Base-by-base conservation (phyloP, 805 yeast species). In the Pichia deserticola region DNA sequence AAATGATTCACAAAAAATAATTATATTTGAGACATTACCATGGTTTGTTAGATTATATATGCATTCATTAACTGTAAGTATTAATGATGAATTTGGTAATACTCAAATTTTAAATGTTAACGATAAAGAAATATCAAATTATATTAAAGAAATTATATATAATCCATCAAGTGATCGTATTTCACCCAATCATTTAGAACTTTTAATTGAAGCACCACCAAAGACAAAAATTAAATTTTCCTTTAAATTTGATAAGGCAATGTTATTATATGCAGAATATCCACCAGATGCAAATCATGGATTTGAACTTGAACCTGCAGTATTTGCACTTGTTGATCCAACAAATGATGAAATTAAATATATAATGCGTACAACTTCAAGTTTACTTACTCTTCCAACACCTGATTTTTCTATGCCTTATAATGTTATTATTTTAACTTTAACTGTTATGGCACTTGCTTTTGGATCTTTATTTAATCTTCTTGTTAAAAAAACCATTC, bases 261-360 rank as follows among this genome's bases (percentile, higher is more conserved):
- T 93, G 62, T 73, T 93, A 33, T 76, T 84, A 50, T 82, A 86
- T 53, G 86, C 89, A 4, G 98, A 93, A 64, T 93, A 93, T 61
- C 99, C 99, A n/a, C 99, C 99, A 1, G 99, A 93, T 71, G 98
- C 99, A 2, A 93, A 93, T 64, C 97, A 93, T 59, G 99, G 99
- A 0, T 93, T 93, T 67, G 92, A 90, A 51, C 81, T 93, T 41
- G 93, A 93, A 28, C 96, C 98, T 0, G 96, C 96, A 5, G 84
- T 88, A 10, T 73, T 89, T 11, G 76, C 84, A 3, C 77, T 87
- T 0, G 47, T 82, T 8, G 61, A 62, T 12, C 11, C 34, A 10
- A 51, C 59, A 11, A 40, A 40, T 5, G 48, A 54, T 42, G 53
- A 57, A 28, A 54, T 49, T 11, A 40, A 52, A 7, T 83, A 84